Evolutionary conservation across 805 yeast genomes (phyloP).

Genomic region (Saitoella complicata): DNA sequence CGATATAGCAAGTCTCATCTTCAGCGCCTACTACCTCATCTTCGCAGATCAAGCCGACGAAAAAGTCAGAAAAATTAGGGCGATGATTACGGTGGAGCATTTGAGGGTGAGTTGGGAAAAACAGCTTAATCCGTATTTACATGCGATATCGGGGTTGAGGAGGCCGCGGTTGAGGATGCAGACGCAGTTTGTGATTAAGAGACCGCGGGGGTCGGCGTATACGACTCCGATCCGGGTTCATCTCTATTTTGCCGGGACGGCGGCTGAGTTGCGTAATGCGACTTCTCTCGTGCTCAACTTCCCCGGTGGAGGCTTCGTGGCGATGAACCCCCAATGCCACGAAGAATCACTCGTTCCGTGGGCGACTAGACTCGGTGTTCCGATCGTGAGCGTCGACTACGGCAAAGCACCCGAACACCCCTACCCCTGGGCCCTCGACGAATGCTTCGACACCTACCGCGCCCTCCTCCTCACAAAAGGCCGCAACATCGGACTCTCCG

Average conservation of each 20-base stretch:
- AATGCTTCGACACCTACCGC: slow-evolving; percentile 16
- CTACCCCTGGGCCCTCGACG: slow-evolving; percentile 16
- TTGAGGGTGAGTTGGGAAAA: slow-evolving; percentile 19
- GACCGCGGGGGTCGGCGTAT: slow-evolving; percentile 15
- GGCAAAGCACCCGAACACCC: slow-evolving; percentile 19
- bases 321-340: slow-evolving; percentile 16
- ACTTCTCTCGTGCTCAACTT: slow-evolving; percentile 10
- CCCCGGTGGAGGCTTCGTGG: slow-evolving; percentile 20
- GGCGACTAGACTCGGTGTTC: slow-evolving; percentile 13
- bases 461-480: slow-evolving; percentile 15
- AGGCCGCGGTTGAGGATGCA: slow-evolving; percentile 12
- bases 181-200: slow-evolving; percentile 9
- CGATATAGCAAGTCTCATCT: slow-evolving; percentile 15
- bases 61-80: slow-evolving; percentile 16
- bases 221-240: slow-evolving; percentile 6
- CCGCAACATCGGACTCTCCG: slow-evolving; percentile 15
- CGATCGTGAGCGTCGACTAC: slow-evolving; percentile 13
- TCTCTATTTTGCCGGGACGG: slow-evolving; percentile 18
- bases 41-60: slow-evolving; percentile 20
- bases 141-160: slow-evolving; percentile 6
- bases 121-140: slow-evolving; percentile 14
- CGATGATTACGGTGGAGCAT: slow-evolving; percentile 15
- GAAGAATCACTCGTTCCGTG: slow-evolving; percentile 15
- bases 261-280: slow-evolving; percentile 6
- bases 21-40: slow-evolving; percentile 15